These are phyloP conservation scores for Suillus hirtellus DNA, from an alignment of 768 basidiomycete species.

Conservation along the genomic window DNA sequence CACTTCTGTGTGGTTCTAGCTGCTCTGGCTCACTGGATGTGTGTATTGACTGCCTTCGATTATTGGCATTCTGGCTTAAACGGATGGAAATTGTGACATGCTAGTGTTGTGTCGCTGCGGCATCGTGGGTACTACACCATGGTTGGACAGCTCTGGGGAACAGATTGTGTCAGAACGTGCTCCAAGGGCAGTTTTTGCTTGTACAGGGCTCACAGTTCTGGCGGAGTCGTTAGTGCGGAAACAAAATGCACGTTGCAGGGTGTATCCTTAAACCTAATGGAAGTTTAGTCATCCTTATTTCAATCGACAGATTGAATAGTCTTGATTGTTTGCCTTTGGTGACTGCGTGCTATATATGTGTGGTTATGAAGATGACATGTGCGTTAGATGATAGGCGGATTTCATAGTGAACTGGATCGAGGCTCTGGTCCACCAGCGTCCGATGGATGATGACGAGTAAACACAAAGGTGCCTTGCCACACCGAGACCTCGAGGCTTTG, in stretches of 20 bases:
- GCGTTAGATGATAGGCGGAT: background rate
- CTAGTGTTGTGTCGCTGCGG: conserved; percentile 14
- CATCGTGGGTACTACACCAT: conserved; percentile 13
- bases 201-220: conserved; percentile 12
- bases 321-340: background rate
- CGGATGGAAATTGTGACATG: conserved; percentile 23
- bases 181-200: conserved; percentile 6
- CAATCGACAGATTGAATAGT: background rate
- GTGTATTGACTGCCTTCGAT: conserved; percentile 55
- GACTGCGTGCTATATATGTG: background rate
- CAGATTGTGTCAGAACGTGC: conserved; percentile 23
- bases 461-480: conserved; percentile 30
- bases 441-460: conserved; percentile 33
- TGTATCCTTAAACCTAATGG: conserved; percentile 26
- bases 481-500: conserved; percentile 34
- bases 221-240: conserved; percentile 27
- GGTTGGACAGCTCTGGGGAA: conserved; percentile 13
- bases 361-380: background rate
- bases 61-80: conserved; percentile 49
- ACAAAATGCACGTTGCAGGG: conserved; percentile 31
- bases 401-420: conserved; percentile 17
- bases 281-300: conserved; percentile 31
- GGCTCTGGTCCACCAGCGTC: conserved; percentile 27
- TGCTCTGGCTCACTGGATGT: conserved; percentile 64
- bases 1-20: conserved; percentile 78